Conservation (phyloP, 2,329 filamentous ascomycete species). For the Venturiaceae sp. region DNA sequence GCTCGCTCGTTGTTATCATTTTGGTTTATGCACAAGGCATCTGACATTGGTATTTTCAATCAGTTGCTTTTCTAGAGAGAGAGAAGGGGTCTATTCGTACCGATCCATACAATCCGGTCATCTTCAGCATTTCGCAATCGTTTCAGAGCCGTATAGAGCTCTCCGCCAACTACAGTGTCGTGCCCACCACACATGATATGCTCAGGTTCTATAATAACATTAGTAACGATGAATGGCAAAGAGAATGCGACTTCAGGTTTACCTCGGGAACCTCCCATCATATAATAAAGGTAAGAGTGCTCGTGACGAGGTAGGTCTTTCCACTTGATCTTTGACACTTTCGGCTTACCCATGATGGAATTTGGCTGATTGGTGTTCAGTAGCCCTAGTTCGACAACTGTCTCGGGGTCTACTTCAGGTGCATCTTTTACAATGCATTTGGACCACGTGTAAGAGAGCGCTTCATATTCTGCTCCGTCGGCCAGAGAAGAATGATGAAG, state of each 20-base stretch:
- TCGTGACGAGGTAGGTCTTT: not conserved
- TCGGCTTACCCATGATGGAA: not conserved
- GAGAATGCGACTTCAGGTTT: no score
- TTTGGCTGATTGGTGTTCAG: not conserved
- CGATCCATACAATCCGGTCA: not conserved
- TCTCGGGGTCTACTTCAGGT: not conserved
- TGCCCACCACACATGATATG: not conserved
- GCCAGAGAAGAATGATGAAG: not conserved
- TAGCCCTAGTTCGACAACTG: not conserved
- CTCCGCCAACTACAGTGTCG: not conserved
- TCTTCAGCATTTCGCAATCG: not conserved
- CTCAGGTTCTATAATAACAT: not conserved
- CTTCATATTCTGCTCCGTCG: not conserved
- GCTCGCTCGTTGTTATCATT: not conserved
- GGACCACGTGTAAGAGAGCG: conserved; percentile 1
- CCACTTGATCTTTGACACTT: not conserved
- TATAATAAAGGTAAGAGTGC: not conserved
- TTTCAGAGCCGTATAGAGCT: not conserved
- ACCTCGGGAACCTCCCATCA: not conserved
- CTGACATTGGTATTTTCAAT: not conserved
- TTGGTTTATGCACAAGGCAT: conserved; percentile 4
- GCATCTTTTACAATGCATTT: not conserved
- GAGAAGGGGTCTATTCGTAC: not conserved
- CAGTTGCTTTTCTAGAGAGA: not conserved
- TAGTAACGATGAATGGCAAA: not conserved